Conservation (phyloP, 2,329 filamentous ascomycete genomes). For the Endoconidiophora laricicola region DNA sequence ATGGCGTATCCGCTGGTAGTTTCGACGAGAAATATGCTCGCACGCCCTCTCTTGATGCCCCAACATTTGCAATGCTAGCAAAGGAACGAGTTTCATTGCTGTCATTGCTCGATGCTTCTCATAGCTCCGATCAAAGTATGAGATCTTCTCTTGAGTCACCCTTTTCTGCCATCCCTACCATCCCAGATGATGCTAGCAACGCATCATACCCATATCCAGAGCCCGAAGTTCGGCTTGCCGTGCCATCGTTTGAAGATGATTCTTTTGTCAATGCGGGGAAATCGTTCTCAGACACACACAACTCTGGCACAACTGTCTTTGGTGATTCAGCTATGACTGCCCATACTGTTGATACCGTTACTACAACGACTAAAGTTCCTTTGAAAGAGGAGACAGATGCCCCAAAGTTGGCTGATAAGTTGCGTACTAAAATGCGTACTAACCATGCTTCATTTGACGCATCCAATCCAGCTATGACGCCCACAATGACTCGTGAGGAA, state of each 20-base stretch:
- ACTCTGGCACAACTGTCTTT: not conserved
- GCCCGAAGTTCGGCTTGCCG: conserved; percentile 16
- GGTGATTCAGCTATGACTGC: not conserved
- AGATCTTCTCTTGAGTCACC: not conserved
- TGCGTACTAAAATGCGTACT: conserved; percentile 4
- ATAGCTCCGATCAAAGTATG: conserved; percentile 15
- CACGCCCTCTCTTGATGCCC: conserved; percentile 46
- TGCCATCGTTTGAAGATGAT: conserved; percentile 19
- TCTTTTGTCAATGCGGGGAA: conserved; percentile 20
- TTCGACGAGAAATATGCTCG: conserved; percentile 28
- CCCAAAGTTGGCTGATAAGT: conserved; percentile 10
- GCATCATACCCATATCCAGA: conserved; percentile 13
- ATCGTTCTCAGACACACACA: conserved; percentile 18
- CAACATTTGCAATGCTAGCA: conserved; percentile 35
- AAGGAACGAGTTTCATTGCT: conserved; percentile 41
- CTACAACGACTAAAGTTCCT: conserved; percentile 34
- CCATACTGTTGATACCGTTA: conserved; percentile 27
- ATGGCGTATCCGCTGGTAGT: conserved; percentile 14
- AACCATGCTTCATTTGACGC: conserved; percentile 30
- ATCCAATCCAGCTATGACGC: conserved; percentile 41
- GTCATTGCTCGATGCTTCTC: conserved; percentile 42
- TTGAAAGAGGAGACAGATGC: conserved; percentile 27
- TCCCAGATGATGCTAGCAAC: conserved; percentile 8
- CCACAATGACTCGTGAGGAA: conserved; percentile 55
- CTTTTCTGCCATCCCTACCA: conserved; percentile 7